Evolutionary conservation across 495 filamentous ascomycete genomes (phyloP).

Genomic region (Parathielavia appendiculata): DNA sequence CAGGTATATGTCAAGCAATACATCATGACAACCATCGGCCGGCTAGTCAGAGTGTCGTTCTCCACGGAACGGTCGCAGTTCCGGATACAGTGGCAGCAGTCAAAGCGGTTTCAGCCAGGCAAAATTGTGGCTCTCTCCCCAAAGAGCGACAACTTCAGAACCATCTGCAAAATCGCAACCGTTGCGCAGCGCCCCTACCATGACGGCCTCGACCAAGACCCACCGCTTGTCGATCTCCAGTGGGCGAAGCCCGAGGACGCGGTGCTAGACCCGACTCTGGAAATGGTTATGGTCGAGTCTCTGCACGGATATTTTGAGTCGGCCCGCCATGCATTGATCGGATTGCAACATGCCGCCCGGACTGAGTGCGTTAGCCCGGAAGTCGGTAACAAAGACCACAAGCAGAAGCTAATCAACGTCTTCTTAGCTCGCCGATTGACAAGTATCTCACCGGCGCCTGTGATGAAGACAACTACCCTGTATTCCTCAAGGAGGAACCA

Average conservation of each 20-base stretch:
- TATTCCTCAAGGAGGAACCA: constrained; percentile 30
- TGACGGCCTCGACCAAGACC: constrained; percentile 54
- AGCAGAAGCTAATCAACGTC: neutral
- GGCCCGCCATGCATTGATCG: constrained; percentile 62
- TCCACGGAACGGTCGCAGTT: constrained; percentile 61
- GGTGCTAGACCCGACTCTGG: constrained; percentile 60
- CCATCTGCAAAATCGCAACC: constrained; percentile 62
- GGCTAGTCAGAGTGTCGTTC: constrained; percentile 65
- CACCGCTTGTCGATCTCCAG: constrained; percentile 71
- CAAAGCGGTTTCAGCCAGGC: constrained; percentile 65
- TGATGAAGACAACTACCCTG: constrained; percentile 30
- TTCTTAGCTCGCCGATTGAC: constrained; percentile 26
- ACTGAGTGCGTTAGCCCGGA: constrained; percentile 48
- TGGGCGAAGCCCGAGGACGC: constrained; percentile 58
- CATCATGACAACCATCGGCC: constrained; percentile 56
- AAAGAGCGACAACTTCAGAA: constrained; percentile 56
- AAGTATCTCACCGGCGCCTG: constrained; percentile 44
- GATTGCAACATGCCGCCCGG: constrained; percentile 63
- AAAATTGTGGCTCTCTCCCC: constrained; percentile 67
- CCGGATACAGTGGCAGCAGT: constrained; percentile 71
- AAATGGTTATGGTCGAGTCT: constrained; percentile 76
- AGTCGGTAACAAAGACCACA: neutral
- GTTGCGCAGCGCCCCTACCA: constrained; percentile 63
- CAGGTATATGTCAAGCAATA: constrained; percentile 64
- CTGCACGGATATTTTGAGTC: constrained; percentile 69